Evolutionary conservation across 2,329 filamentous ascomycete genomes (phyloP), one percentile per base, ranked within the genome.

Genomic region (Scedosporium apiospermum): DNA sequence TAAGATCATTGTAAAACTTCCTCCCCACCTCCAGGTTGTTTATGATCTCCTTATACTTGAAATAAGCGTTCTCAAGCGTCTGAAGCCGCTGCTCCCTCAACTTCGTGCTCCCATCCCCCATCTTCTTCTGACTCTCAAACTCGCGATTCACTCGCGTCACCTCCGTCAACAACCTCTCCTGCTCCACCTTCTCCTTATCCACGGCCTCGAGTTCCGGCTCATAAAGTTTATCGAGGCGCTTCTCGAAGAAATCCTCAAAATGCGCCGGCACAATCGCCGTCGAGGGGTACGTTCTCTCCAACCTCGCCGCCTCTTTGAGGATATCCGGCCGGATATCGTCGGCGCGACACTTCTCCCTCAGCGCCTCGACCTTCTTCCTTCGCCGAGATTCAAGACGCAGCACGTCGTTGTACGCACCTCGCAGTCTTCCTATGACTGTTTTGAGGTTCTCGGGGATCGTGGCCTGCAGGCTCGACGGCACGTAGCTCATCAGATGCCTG

Each of bases 1-100:
- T 90, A 4, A 99, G 81, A 70, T 98, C 93, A 68, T 99, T 99
- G 78, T 98, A 99, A 72, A 99, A 99, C 72, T 95, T 97, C 61
- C 93, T 82, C 0, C 91, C 95, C 0, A 89, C 90, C 67, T 98
- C 93, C 2, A 97, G 81, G 71, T 98, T 96, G 66, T 85, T 90
- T 63, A 96, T 86, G 63, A 98, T 91, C 73, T 99, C 93, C 76
- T 96, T 96, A 78, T 98, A 98, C 75, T 93, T 96, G 74, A 92
- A 87, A 72, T 96, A 98, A 0, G 91, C 93, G 66, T 90, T 92
- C 73, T 98, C 93, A 9, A 99, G 79, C 65, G 84, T 86, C 74
- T 99, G 95, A 58, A 99, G 76, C 0, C 91, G 92, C 67, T 89
- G 84, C 72, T 98, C 93, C 14, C 95, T 86, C 70, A 96, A 92